These are phyloP conservation scores for Stephanodiscus triporus DNA, from an alignment of 108 stramenopile genomes.

Conservation along the genomic window DNA sequence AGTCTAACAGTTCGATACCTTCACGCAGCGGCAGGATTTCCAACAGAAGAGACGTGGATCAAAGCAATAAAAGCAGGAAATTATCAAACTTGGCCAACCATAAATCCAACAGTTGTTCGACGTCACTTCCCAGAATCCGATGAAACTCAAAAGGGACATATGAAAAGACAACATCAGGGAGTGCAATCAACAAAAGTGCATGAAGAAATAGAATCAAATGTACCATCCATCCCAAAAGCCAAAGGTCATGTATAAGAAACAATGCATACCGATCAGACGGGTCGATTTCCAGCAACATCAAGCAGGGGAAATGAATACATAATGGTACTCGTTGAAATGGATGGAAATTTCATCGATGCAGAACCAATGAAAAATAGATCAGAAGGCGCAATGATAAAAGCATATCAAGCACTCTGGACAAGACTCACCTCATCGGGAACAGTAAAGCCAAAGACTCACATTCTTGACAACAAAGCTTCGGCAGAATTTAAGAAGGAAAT, in stretches of 20 bases:
- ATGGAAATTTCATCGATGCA: conserved; percentile 42
- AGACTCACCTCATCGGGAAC: not conserved
- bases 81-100: conserved; percentile 15
- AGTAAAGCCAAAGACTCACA: not conserved
- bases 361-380: conserved; percentile 19
- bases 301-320: conserved; percentile 37
- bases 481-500: not conserved
- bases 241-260: conserved; percentile 16
- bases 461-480: not conserved
- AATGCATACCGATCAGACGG: conserved; percentile 57
- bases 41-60: conserved; percentile 21
- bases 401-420: not conserved
- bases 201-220: not conserved
- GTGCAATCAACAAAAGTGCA: conserved; percentile 21
- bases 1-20: conserved; percentile 2
- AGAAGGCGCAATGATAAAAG: not conserved
- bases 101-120: conserved; percentile 4
- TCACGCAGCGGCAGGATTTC: conserved; percentile 28
- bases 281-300: conserved; percentile 23
- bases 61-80: conserved; percentile 9
- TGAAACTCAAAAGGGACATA: conserved; percentile 30
- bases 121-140: conserved; percentile 26
- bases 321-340: conserved; percentile 44
- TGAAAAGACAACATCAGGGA: conserved; percentile 18
- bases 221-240: not conserved